Evolutionary conservation across 768 basidiomycete species (phyloP).

Genomic region (Pilatotrama ljubarskyi): DNA sequence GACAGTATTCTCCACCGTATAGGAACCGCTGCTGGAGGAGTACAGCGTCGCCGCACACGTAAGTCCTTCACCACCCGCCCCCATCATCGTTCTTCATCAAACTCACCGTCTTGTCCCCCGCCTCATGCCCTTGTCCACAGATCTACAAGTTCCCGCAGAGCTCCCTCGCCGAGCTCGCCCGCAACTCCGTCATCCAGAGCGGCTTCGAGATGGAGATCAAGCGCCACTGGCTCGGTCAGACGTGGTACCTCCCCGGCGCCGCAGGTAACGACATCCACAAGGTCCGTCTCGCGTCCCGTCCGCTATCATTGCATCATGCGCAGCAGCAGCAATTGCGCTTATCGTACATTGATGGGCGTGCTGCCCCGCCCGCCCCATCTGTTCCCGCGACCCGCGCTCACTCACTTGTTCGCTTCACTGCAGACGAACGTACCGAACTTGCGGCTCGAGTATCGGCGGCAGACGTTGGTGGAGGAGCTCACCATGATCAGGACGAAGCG

Average conservation of each 20-base stretch:
- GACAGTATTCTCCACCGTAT: not conserved
- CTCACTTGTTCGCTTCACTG: not conserved
- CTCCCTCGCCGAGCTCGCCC: slow-evolving; percentile 94
- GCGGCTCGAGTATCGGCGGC: slow-evolving; percentile 87
- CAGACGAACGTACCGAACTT: slow-evolving; percentile 98
- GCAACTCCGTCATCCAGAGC: slow-evolving; percentile 94
- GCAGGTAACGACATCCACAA: slow-evolving; percentile 96
- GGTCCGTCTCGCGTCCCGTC: slow-evolving; percentile 41
- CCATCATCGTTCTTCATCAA: not conserved
- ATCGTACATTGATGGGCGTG: not conserved
- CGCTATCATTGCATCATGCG: slow-evolving; percentile 1
- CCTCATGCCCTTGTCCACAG: slow-evolving; percentile 38
- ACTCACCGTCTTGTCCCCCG: not conserved
- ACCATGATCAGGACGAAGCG: slow-evolving; percentile 20
- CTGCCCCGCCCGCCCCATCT: not conserved
- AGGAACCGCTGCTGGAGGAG: slow-evolving; percentile 95
- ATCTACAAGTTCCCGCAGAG: slow-evolving; percentile 97
- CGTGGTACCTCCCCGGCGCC: slow-evolving; percentile 92
- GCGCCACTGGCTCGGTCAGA: slow-evolving; percentile 89
- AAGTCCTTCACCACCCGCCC: slow-evolving; percentile 27
- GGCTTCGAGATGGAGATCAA: slow-evolving; percentile 99
- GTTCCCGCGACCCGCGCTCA: too few relatives aligned
- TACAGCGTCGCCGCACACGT: slow-evolving; percentile 98
- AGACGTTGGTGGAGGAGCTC: slow-evolving; percentile 85
- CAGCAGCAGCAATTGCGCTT: not conserved